Percentiles rank a stretch among this genome's conserved stretches.
Conservation (phyloP, 805 yeast genomes). For the Lipomyces yamanashiensis region DNA sequence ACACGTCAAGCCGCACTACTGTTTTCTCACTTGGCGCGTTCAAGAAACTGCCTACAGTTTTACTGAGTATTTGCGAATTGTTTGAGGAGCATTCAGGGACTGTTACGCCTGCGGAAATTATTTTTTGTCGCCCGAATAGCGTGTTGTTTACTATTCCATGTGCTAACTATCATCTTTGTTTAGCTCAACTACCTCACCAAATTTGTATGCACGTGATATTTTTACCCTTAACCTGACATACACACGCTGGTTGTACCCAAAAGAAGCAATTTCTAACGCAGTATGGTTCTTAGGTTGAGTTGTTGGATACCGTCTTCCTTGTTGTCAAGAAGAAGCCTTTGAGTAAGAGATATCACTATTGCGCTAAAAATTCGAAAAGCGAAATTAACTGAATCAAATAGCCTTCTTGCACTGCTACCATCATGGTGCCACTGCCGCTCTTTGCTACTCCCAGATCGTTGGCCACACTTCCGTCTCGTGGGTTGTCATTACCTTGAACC, state of each 20-base stretch:
- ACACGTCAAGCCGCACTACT: constrained; percentile 1
- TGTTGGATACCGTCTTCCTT: constrained; percentile 87
- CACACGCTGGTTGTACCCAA: background rate
- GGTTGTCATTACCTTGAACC: constrained; percentile 89
- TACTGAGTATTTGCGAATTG: background rate
- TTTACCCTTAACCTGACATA: constrained; percentile 9
- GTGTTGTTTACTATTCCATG: background rate
- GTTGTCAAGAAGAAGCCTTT: constrained; percentile 90
- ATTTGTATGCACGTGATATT: constrained; percentile 47
- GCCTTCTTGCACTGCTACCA: constrained; percentile 93
- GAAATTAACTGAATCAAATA: background rate
- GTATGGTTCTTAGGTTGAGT: constrained; percentile 57
- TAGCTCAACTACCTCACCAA: constrained; percentile 84
- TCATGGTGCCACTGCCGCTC: constrained; percentile 96
- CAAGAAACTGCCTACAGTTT: background rate
- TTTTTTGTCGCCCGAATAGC: no score
- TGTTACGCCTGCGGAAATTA: no score
- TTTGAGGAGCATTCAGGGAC: no score
- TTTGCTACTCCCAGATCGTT: constrained; percentile 89
- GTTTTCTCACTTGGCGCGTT: background rate
- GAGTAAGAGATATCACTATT: constrained; percentile 42
- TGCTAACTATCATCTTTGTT: background rate
- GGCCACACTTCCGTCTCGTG: constrained; percentile 92
- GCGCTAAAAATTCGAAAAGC: background rate
- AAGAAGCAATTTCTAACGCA: constrained; percentile 17